Percentiles rank a stretch among this genome's conserved stretches.
Conservation (phyloP, 345 rosid genomes). For the Ricinus communis region DNA sequence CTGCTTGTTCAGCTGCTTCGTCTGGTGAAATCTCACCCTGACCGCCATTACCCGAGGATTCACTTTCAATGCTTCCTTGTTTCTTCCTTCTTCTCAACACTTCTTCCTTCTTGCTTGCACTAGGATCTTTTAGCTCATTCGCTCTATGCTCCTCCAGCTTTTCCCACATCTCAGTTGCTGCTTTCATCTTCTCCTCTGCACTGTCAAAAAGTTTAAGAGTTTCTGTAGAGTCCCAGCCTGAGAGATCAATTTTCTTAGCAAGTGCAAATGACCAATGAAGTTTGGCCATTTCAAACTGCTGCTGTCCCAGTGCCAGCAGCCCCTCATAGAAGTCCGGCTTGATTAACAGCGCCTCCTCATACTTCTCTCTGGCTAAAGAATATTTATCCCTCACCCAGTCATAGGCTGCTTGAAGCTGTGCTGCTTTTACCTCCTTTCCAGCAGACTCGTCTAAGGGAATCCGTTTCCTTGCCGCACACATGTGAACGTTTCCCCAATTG, state of each 20-base stretch:
- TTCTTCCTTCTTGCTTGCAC: conserved; percentile 70
- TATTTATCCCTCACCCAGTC: conserved; percentile 92
- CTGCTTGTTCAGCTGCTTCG: conserved; percentile 96
- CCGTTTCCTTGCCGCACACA: conserved; percentile 97
- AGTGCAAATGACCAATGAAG: conserved; percentile 88
- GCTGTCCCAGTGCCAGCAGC: conserved; percentile 91
- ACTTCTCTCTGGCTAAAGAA: conserved; percentile 75
- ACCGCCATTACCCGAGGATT: conserved; percentile 32
- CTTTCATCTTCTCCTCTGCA: conserved; percentile 90
- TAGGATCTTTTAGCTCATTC: conserved; percentile 70
- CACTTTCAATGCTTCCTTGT: conserved; percentile 55
- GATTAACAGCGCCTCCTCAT: conserved; percentile 72
- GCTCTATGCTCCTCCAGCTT: conserved; percentile 83
- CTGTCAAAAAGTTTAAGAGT: conserved; percentile 71
- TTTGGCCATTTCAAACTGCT: conserved; percentile 97
- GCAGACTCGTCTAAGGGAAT: conserved; percentile 91
- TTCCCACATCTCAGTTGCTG: conserved; percentile 96
- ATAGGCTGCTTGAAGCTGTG: conserved; percentile 80
- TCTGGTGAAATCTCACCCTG: conserved; percentile 61
- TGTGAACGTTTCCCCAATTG: conserved; percentile 98
- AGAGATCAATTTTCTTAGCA: conserved; percentile 78
- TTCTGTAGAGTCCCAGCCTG: conserved; percentile 72
- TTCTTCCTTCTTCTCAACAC: conserved; percentile 69
- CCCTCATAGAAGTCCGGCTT: conserved; percentile 97
- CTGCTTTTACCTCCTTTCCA: conserved; percentile 57